Percentiles rank a stretch among this genome's conserved stretches.
These are phyloP conservation scores for Fusarium sp. DNA, from an alignment of 2,329 filamentous ascomycete species.

Conservation along the genomic window DNA sequence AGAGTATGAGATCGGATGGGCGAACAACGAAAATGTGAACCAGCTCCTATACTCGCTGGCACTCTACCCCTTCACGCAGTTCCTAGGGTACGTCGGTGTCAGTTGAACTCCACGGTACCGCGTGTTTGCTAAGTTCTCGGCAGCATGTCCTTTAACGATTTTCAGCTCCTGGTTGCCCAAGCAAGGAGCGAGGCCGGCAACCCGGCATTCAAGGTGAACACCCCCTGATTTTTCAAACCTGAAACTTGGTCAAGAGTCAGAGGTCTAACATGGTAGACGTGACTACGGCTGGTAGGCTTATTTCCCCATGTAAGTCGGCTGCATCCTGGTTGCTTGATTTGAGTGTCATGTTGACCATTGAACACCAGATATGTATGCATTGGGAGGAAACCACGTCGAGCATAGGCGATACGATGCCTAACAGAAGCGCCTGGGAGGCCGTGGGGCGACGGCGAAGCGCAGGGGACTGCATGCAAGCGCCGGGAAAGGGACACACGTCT, in stretches of 20 bases:
- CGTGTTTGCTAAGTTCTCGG: constrained; percentile 8
- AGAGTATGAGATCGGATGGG: constrained; percentile 64
- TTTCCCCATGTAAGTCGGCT: constrained; percentile 67
- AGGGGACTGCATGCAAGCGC: neutral
- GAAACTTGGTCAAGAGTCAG: neutral
- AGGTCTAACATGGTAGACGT: constrained; percentile 11
- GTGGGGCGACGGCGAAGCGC: neutral
- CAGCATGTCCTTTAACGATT: constrained; percentile 70
- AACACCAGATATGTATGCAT: constrained; percentile 70
- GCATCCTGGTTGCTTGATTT: neutral
- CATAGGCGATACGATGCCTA: neutral
- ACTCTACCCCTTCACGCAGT: constrained; percentile 67
- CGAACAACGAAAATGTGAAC: constrained; percentile 67
- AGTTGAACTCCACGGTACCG: neutral
- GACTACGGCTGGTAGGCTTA: constrained; percentile 61
- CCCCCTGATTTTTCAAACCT: neutral
- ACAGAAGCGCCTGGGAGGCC: neutral
- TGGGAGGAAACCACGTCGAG: constrained; percentile 64
- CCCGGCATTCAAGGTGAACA: constrained; percentile 65
- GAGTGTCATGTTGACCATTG: constrained; percentile 19
- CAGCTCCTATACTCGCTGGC: constrained; percentile 66
- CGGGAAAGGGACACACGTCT: neutral
- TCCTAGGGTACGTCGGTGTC: constrained; percentile 56
- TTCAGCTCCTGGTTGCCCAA: constrained; percentile 67
- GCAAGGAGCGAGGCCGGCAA: constrained; percentile 67